Evolutionary conservation across 1,284 basidiomycete genomes (phyloP), one percentile per base, ranked within the genome.

Genomic region (Hemileia vastatrix): DNA sequence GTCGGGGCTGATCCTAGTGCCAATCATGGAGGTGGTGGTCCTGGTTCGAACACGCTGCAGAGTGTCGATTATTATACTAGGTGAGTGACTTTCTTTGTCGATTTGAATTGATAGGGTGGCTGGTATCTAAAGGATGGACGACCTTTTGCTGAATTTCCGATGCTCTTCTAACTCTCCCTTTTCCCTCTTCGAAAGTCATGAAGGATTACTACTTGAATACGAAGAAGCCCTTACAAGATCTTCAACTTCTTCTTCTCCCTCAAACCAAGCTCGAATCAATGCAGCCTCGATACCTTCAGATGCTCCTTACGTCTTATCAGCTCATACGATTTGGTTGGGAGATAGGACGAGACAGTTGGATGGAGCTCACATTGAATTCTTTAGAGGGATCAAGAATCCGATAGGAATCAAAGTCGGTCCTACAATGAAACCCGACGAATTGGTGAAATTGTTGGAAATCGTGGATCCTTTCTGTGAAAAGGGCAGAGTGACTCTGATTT

Each of bases 331-430:
- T 64, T 98, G 94, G 94, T 88, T 98, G 59, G 94, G 94, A 0
- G 94, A 98, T 77, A 83, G 94, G 54, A 98, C 94, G n/a, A 80
- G 94, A 49, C 90, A 95, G 77, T 78, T 96, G 2, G 84, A 86
- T 64, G 91, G 91, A 15, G 94, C 93, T 1, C 94, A 98, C 73
- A 85, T 96, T 32, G 94, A 97, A 78, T 75, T 52, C 77, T 93
- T 94, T 77, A 80, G 90, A 53, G 91, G 93, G 3, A 90, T 98
- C 64, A 83, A 89, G 53, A 98, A 98, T 76, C 94, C 94, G 0
- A 90, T 98, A 65, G 94, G 94, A 1, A 84, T 97, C 78, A 98
- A 98, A 77, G 90, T 96, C 6, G 94, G 94, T 0, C 93, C 94
- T 21, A 84, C 83, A 31, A 88, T 96, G 87, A 77, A 80, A 61